Evolutionary conservation across 106 monocot genomes (phyloP).

Genomic region (Phalaenopsis equestris): DNA sequence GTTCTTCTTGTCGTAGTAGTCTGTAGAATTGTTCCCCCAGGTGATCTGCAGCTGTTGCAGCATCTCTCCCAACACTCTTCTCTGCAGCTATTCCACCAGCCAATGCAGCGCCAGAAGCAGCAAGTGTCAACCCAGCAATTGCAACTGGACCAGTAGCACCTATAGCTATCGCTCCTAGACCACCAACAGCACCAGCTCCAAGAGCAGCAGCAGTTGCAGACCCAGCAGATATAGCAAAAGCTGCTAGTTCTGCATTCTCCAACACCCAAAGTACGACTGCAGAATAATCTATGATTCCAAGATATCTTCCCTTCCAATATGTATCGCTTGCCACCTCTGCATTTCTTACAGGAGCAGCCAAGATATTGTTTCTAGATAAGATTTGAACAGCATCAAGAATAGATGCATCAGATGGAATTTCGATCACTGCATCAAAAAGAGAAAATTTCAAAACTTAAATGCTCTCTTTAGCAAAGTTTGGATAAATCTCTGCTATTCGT

Average conservation of each 20-base stretch:
- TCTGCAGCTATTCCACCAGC: slow-evolving; percentile 62
- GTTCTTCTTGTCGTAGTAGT: slow-evolving; percentile 61
- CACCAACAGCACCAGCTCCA: slow-evolving; percentile 52
- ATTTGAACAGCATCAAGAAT: slow-evolving; percentile 63
- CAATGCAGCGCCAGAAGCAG: slow-evolving; percentile 59
- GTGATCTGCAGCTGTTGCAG: slow-evolving; percentile 42
- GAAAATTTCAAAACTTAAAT: not conserved
- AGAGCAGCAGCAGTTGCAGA: slow-evolving; percentile 66
- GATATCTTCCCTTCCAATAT: slow-evolving; percentile 60
- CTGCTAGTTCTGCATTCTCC: slow-evolving; percentile 81
- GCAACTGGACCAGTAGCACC: slow-evolving; percentile 55
- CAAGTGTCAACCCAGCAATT: slow-evolving; percentile 60
- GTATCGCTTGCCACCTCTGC: slow-evolving; percentile 19
- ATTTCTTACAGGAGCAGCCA: slow-evolving; percentile 73
- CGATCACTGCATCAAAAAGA: slow-evolving; percentile 55
- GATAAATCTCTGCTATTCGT: too few species aligned
- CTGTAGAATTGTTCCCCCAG: slow-evolving; percentile 70
- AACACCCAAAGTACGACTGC: slow-evolving; percentile 80
- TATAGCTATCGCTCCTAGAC: slow-evolving; percentile 41
- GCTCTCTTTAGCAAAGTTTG: not conserved
- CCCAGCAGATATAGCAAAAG: slow-evolving; percentile 56
- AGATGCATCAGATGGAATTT: slow-evolving; percentile 60
- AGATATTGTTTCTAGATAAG: slow-evolving; percentile 71
- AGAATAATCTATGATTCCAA: slow-evolving; percentile 84
- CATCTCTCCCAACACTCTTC: slow-evolving; percentile 45